Conservation (phyloP, 2,329 filamentous ascomycete genomes). For the Clonostachys byssicola region DNA sequence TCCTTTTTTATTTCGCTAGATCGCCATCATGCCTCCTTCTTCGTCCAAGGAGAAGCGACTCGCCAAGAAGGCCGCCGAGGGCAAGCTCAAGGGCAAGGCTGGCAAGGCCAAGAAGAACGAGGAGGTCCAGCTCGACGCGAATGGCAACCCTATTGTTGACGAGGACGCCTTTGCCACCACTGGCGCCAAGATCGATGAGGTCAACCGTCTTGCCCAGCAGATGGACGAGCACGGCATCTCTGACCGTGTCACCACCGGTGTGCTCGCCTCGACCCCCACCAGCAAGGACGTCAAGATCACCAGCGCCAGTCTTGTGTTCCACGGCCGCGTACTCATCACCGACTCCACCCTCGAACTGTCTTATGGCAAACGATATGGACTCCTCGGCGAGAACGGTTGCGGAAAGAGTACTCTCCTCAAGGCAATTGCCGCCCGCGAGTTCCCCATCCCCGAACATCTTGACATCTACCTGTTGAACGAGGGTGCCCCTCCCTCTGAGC, state of each 20-base stretch:
- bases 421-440: conserved; percentile 90
- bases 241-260: conserved; percentile 96
- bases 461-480: conserved; percentile 99
- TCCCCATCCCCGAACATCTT: conserved; percentile 90
- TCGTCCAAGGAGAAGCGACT: conserved; percentile 69
- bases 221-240: conserved; percentile 96
- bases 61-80: conserved; percentile 67
- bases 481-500: conserved; percentile 82
- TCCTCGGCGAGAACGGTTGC: conserved; percentile 98
- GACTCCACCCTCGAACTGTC: conserved; percentile 92
- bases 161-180: conserved; percentile 69
- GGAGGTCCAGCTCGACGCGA: conserved; percentile 60
- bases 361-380: conserved; percentile 87
- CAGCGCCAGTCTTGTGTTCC: conserved; percentile 90
- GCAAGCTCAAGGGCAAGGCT: conserved; percentile 68
- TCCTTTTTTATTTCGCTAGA: conserved; percentile 5
- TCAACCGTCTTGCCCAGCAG: conserved; percentile 85
- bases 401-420: conserved; percentile 98
- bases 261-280: conserved; percentile 76
- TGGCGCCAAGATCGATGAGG: conserved; percentile 69
- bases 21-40: conserved; percentile 56
- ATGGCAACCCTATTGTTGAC: conserved; percentile 50
- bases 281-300: conserved; percentile 98
- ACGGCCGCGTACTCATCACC: conserved; percentile 92
- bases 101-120: conserved; percentile 70